Evolutionary conservation across 306 rosid genomes (phyloP).

Genomic region (Vigna radiata): DNA sequence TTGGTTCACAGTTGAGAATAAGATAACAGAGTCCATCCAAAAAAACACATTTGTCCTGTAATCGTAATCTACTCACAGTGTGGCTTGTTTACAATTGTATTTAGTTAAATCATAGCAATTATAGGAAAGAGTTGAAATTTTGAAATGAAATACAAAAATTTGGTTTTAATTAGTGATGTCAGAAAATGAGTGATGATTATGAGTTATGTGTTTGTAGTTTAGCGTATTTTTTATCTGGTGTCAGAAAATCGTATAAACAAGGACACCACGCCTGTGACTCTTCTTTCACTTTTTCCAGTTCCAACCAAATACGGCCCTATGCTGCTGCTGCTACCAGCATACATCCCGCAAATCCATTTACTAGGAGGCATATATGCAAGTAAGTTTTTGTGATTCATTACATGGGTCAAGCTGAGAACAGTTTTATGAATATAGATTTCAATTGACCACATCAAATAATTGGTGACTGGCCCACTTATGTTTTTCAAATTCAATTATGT

Average conservation of each 20-base stretch:
- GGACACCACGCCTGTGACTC: constrained; percentile 44
- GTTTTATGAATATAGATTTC: too few relatives aligned
- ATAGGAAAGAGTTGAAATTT: background rate
- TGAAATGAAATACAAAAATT: background rate
- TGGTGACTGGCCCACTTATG: too few relatives aligned
- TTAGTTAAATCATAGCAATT: background rate
- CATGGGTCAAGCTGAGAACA: too few relatives aligned
- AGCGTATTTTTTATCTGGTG: constrained; percentile 5
- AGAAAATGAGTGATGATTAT: background rate
- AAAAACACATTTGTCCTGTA: background rate
- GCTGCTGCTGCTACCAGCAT: background rate
- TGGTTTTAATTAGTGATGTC: background rate
- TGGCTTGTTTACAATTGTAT: background rate
- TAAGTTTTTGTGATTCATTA: too few relatives aligned
- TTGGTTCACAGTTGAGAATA: background rate
- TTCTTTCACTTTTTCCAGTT: constrained; percentile 39
- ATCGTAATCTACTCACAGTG: background rate
- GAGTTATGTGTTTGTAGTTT: background rate
- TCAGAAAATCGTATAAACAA: constrained; percentile 46
- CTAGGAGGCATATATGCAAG: too few relatives aligned
- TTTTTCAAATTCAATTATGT: too few relatives aligned
- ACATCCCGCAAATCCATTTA: constrained; percentile 5
- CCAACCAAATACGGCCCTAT: constrained; percentile 10
- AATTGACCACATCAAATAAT: too few relatives aligned
- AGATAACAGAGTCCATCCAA: background rate